phyloP scores from a whole-genome alignment of 1,284 basidiomycete genomes.

The Leccinum subspadiceum region DNA sequence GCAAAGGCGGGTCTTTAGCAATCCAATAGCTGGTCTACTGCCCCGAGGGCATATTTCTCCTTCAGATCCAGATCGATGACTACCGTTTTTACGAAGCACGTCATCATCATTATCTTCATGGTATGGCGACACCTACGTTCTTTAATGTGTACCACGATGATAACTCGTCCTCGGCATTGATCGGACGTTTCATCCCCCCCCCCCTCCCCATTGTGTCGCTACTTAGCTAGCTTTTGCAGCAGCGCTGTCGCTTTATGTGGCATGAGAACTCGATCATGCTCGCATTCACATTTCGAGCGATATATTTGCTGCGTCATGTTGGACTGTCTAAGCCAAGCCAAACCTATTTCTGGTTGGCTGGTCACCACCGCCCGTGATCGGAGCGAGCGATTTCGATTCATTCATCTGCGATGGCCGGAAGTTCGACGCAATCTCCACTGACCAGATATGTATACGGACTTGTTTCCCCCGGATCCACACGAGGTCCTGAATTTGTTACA shows the following conservation, averaged over 20 bases:
- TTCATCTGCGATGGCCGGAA: background rate
- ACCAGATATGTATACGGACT: conserved; percentile 1
- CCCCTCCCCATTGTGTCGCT: conserved; percentile 19
- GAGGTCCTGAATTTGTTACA: background rate
- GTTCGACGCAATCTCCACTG: conserved; percentile 6
- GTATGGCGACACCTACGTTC: conserved; percentile 12
- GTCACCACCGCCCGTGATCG: background rate
- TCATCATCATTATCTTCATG: background rate
- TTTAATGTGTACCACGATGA: conserved; percentile 15
- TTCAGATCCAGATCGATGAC: background rate
- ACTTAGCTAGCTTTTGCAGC: conserved; percentile 10
- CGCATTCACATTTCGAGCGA: background rate
- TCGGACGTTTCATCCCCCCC: conserved; percentile 1
- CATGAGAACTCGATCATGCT: conserved; percentile 4
- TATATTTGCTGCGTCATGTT: background rate
- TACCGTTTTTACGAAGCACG: conserved; percentile 8
- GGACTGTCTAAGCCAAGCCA: background rate
- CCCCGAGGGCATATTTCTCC: conserved; percentile 7
- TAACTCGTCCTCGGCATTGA: conserved; percentile 7
- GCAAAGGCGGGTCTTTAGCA: conserved; percentile 27
- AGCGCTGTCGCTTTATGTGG: conserved; percentile 14
- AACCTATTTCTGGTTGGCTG: background rate
- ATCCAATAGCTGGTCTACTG: conserved; percentile 15
- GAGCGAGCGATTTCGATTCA: background rate
- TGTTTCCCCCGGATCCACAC: background rate